Evolutionary conservation across 2,329 filamentous ascomycete species (phyloP), one percentile per base, ranked within the genome.

Genomic region (Curvularia sp.): DNA sequence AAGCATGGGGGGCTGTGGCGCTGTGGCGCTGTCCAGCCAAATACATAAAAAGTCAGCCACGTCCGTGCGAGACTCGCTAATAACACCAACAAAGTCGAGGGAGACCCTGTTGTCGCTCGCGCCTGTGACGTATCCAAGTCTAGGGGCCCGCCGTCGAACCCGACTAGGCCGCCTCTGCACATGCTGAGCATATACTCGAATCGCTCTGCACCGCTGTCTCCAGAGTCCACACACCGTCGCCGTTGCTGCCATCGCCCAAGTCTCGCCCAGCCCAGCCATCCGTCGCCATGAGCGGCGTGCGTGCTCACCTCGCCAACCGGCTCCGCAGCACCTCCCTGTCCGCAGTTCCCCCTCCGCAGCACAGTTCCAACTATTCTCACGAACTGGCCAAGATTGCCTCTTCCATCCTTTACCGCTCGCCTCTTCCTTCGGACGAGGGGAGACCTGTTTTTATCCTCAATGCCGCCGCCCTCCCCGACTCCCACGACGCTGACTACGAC

Each of bases 391-490:
- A 76, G 34, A 75, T 80, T 46, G 83, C 83, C 9, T 78, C 81
- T n/a, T 80, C 80, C 38, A 83, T 85, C 61, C 78, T 86, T 34
- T 86, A 83, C 67, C 81, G 79, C 57, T 83, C 82, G 9, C 83
- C 83, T 1, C 75, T 81, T 2, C 80, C 80, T 15, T 83, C 82
- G 7, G 74, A 75, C 39, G 78, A 80, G 49, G 80, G 81, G 13
- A 77, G 82, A 28, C 82, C 83, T 3, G 71, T 85, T 47, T 83
- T 83, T 70, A 79, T 86, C 25, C 80, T 86, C 65, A 84, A 84
- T 66, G 82, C 83, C 8, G 82, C 83, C 18, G 83, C 82, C n/a
- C 81, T 86, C 45, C 84, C 84, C 13, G 83, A 85, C 64, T 78
- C 82, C 18, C 78, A 77, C 60, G 81, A 83, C 54, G 78, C 81